These are phyloP conservation scores for Anaeramoeba flamelloides DNA, from an alignment of 78 protist species.

Conservation along the genomic window DNA sequence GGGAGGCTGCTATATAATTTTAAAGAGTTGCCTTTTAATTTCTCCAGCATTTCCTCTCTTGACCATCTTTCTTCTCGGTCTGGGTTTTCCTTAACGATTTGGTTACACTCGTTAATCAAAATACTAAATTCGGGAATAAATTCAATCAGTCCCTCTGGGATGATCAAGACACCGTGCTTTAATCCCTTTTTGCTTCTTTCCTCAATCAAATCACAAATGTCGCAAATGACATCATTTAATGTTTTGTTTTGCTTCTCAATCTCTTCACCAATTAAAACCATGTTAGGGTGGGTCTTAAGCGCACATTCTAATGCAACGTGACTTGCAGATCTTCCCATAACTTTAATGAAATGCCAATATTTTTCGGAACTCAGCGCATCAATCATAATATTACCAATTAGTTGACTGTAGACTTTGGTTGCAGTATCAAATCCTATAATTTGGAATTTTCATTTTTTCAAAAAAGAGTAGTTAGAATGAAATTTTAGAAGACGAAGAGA, in stretches of 20 bases:
- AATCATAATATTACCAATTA: constrained; percentile 27
- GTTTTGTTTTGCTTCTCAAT: constrained; percentile 2
- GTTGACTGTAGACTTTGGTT: constrained; percentile 20
- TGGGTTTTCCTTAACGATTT: too few relatives aligned
- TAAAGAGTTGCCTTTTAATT: too few relatives aligned
- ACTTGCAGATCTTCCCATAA: constrained; percentile 49
- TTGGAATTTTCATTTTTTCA: too few relatives aligned
- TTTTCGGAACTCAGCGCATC: constrained; percentile 23
- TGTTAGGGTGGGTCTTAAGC: constrained; percentile 31
- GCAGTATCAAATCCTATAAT: constrained; percentile 53
- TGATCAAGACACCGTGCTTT: constrained; percentile 22
- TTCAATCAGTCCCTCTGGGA: constrained; percentile 28
- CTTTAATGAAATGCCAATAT: constrained; percentile 36
- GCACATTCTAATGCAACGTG: constrained; percentile 25
- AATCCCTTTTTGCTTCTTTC: constrained; percentile 10
- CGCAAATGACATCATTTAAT: not conserved
- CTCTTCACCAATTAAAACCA: constrained; percentile 33
- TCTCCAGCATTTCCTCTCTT: too few relatives aligned
- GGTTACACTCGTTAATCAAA: constrained; percentile 11
- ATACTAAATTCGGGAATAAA: constrained; percentile 15
- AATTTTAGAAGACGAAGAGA: too few relatives aligned
- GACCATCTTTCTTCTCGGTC: too few relatives aligned
- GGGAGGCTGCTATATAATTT: too few relatives aligned
- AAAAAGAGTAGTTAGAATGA: too few relatives aligned
- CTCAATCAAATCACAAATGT: constrained; percentile 22